Conservation (phyloP, 306 rosid species). For the Acacia crassicarpa region DNA sequence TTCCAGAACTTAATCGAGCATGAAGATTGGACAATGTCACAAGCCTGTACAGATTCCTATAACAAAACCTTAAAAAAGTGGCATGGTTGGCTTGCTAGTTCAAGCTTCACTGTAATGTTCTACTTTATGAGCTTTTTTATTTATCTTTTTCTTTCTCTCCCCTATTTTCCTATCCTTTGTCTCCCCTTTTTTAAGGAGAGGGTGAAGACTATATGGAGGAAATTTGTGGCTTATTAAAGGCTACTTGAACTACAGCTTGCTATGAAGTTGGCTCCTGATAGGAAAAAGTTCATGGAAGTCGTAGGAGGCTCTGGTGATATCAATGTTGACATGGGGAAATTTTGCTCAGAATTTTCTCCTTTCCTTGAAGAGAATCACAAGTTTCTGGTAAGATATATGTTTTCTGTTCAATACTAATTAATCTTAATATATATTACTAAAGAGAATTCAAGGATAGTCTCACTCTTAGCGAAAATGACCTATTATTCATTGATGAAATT, state of each 20-base stretch:
- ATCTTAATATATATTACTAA: background rate
- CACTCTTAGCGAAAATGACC: background rate
- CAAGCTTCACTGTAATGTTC: conserved; percentile 85
- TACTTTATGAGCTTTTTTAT: background rate
- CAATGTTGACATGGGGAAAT: conserved; percentile 67
- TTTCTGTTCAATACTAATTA: conserved; percentile 16
- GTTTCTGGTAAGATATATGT: conserved; percentile 67
- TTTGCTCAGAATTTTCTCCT: conserved; percentile 70
- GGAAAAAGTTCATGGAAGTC: conserved; percentile 96
- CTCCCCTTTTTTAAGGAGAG: background rate
- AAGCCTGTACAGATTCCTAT: conserved; percentile 89
- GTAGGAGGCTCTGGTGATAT: conserved; percentile 71
- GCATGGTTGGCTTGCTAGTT: conserved; percentile 99
- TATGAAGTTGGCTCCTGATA: conserved; percentile 97
- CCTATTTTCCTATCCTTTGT: background rate
- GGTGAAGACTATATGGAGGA: background rate
- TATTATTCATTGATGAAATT: background rate
- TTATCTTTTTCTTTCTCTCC: background rate
- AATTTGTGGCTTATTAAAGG: conserved; percentile 8
- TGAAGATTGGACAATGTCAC: conserved; percentile 88
- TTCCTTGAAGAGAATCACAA: conserved; percentile 87
- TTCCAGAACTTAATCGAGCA: conserved; percentile 83
- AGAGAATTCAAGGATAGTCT: background rate
- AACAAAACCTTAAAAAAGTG: conserved; percentile 87
- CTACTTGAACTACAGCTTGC: conserved; percentile 61